Evolutionary conservation across 257 asterid genomes (phyloP), one percentile per base, ranked within the genome.

Genomic region (Fraxinus cuspidata): DNA sequence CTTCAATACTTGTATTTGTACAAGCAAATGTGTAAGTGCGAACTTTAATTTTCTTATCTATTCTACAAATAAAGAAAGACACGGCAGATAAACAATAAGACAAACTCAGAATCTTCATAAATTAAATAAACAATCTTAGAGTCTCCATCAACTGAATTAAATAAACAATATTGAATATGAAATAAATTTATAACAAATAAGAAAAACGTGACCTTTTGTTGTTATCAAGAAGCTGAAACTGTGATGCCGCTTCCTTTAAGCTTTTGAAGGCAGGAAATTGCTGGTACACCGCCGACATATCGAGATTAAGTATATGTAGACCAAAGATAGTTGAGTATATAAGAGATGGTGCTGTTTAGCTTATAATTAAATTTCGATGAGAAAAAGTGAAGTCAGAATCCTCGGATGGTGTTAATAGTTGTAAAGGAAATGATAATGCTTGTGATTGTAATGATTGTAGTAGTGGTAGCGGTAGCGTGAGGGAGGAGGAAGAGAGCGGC

Each of bases 231-330:
- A 25, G 32, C 69, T 63, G 68, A 63, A 63, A 63, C 68, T 8
- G 68, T 63, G 68, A 63, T 3, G 68, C 32, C 19, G 68, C 8
- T 63, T 63, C 68, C 34, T 63, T 63, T 53, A 53, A 53, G 69
- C 34, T 63, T 63, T 35, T 63, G 21, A 23, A 63, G 7, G 69
- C 35, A 63, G 69, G 27, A 63, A 27, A 63, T 63, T 63, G 69
- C 35, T 63, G 69, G 27, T 63, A 63, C 69, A 63, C 69, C 69
- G 9, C 69, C 69, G 69, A 63, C 69, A 63, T 63, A 11, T 63
- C 8, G 7, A 63, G 19, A 63, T 5, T 53, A 18, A 1, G 27
- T 53, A 18, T 11, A n/a, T 53, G 64, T 53, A 19, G 63, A 44
- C 19, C 15, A 6, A 53, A 53, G 25, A 53, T 53, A 53, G 9